Percentiles rank a stretch among this genome's conserved stretches.
Conservation (phyloP, 768 basidiomycete species). For the Tylopilus sp. region DNA sequence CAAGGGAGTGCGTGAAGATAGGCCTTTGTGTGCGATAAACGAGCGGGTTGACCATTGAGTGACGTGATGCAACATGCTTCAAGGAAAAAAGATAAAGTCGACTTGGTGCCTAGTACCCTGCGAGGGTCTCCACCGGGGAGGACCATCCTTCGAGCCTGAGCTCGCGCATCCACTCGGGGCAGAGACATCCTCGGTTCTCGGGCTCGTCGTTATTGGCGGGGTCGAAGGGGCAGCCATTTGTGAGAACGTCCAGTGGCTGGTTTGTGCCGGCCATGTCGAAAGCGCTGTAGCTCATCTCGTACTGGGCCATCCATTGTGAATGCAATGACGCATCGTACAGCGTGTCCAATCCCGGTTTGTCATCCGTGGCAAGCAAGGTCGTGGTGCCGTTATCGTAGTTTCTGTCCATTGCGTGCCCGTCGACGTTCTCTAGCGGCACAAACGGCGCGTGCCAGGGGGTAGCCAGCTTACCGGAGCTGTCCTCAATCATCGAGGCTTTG, state of each 20-base stretch:
- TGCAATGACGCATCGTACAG: conserved; percentile 6
- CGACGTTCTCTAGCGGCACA: background rate
- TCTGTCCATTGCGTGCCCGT: background rate
- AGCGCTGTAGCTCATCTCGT: conserved; percentile 6
- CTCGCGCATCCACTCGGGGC: conserved; percentile 24
- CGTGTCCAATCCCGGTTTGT: conserved; percentile 5
- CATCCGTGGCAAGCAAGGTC: background rate
- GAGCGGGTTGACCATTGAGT: background rate
- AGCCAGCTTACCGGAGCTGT: background rate
- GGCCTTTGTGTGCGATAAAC: background rate
- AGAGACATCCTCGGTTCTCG: conserved; percentile 12
- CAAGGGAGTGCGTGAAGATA: background rate
- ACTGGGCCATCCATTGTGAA: conserved; percentile 13
- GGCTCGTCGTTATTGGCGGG: background rate
- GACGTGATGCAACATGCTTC: background rate
- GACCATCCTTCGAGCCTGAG: conserved; percentile 13
- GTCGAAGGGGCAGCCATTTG: background rate
- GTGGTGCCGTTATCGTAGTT: background rate
- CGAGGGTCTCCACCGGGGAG: background rate
- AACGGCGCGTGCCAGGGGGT: background rate
- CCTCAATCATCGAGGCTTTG: background rate
- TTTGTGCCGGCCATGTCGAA: background rate
- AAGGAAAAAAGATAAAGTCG: background rate
- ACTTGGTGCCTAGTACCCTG: background rate
- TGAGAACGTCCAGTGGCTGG: background rate